phyloP scores from a whole-genome alignment of 2,329 filamentous ascomycete genomes.

The Akanthomyces lecanii region DNA sequence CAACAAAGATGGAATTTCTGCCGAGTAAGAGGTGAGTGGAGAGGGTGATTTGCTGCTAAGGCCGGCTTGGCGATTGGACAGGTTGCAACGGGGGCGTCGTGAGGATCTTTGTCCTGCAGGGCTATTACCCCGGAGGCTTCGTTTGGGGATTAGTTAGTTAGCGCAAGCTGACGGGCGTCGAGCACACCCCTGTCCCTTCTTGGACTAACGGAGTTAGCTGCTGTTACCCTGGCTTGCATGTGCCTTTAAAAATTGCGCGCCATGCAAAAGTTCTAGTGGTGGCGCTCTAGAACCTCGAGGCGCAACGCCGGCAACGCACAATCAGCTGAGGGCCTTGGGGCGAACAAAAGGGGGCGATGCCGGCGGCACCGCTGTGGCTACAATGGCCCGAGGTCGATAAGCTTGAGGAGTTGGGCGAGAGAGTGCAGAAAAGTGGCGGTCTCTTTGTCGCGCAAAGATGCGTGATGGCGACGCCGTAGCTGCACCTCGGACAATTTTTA shows the following conservation, averaged over 20 bases:
- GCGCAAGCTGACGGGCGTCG: conserved; percentile 1
- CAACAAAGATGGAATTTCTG: background rate
- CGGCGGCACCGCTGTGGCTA: background rate
- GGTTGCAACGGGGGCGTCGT: background rate
- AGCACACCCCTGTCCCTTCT: background rate
- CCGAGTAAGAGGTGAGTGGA: background rate
- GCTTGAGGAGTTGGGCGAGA: background rate
- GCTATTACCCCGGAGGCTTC: background rate
- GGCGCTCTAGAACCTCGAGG: background rate
- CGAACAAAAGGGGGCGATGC: background rate
- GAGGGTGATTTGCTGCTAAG: background rate
- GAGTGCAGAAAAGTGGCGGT: background rate
- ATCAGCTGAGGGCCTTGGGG: background rate
- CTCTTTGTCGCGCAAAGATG: background rate
- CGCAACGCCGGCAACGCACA: background rate
- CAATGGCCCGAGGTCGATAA: background rate
- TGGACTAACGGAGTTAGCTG: background rate
- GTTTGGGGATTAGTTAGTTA: background rate
- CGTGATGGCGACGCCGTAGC: background rate
- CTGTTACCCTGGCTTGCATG: background rate
- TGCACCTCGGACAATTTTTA: background rate
- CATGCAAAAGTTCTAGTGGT: conserved; percentile 3
- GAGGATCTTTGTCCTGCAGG: background rate
- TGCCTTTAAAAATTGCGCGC: background rate
- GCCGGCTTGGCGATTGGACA: background rate